Evolutionary conservation across 2,329 filamentous ascomycete species (phyloP), one percentile per base, ranked within the genome.

Genomic region (Colletotrichum incanum): DNA sequence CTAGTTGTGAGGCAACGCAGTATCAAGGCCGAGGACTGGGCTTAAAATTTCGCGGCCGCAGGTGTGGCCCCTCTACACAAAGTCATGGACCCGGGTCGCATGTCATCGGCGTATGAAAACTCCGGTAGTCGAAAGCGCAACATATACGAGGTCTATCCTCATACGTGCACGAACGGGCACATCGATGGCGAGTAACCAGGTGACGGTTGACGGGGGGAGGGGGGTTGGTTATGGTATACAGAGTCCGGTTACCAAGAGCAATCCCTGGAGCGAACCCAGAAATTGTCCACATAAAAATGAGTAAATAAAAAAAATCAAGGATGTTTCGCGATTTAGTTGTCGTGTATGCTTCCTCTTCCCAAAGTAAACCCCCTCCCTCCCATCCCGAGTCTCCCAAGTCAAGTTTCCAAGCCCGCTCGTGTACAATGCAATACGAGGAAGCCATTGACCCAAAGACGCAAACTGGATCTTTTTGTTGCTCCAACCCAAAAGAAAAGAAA

Each of bases 271-370:
- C n/a, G 34, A 23, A 28, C 52, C 52, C 18, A 55, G 47, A 55
- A 37, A 12, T 23, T n/a, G 55, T 41, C 52, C 45, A 47, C 20
- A n/a, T 26, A 5, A 66, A 9, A 59, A 26, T 14, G n/a, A 23
- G 45, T n/a, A 34, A n/a, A 5, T 50, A 16, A n/a, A 26, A 28
- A 47, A 68, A 47, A 47, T 28, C 50, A 54, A 63, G 65, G 43
- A 64, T 63, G 23, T 63, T 71, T 69, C 65, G 69, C 50, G 50
- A 72, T 72, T 69, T 58, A n/a, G 28, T 41, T 31, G 50, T 59
- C 69, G 65, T 72, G 50, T 72, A 64, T 72, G 58, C 47, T 43
- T 68, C 58, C 47, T 23, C 41, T 41, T 28, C 43, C 16, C 5
- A 23, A 37, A 16, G 28, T 16, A 55, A 55, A 16, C 12, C 34